A percentile compares a stretch with the other conserved stretches of the same genome.
Conservation (phyloP, 2,329 filamentous ascomycete species). For the Aspergillus sp. region DNA sequence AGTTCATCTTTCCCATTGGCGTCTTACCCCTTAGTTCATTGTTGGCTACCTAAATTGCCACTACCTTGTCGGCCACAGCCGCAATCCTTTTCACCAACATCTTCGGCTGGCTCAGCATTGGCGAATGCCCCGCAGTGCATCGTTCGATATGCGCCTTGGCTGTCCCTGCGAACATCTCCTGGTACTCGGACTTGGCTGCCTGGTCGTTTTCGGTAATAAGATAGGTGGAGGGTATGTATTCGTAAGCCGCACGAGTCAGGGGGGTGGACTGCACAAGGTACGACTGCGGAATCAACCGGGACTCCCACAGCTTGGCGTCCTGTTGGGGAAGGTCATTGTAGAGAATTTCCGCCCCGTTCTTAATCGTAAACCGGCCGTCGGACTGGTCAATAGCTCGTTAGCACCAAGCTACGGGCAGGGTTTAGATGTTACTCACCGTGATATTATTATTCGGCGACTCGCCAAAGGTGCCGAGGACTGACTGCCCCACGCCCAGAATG, state of each 20-base stretch:
- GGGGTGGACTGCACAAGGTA: no score
- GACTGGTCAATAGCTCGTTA: background rate
- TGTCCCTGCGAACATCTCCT: background rate
- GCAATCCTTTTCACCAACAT: no score
- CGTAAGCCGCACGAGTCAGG: no score
- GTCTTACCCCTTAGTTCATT: no score
- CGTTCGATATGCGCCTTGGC: background rate
- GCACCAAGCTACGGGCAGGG: background rate
- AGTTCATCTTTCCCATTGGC: no score
- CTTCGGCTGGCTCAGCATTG: background rate
- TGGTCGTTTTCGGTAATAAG: no score
- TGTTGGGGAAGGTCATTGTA: slow-evolving; percentile 4
- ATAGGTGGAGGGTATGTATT: no score
- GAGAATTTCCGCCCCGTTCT: background rate
- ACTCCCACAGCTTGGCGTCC: slow-evolving; percentile 2
- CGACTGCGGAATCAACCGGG: slow-evolving; percentile 1
- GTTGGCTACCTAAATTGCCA: no score
- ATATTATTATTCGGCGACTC: slow-evolving; percentile 1
- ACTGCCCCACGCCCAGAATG: background rate
- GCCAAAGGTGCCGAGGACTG: background rate
- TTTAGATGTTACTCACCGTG: background rate
- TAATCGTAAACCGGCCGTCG: background rate
- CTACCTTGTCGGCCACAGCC: no score
- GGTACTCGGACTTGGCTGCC: background rate
- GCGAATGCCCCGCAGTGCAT: background rate